Base-by-base conservation (phyloP, 768 basidiomycete species). In the Fistulinella prunicolor region DNA sequence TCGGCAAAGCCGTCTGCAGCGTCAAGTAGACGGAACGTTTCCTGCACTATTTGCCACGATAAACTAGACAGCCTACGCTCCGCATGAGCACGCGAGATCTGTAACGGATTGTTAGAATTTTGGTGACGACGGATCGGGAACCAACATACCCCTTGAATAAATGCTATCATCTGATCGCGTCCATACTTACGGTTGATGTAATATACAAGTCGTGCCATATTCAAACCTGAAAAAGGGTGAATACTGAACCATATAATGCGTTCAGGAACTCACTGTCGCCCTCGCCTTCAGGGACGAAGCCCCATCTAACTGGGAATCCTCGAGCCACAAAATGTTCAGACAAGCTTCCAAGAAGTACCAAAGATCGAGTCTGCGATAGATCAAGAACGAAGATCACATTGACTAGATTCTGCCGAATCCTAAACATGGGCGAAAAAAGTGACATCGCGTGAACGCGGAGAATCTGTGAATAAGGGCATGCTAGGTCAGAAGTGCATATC, bases 361-460 rank as follows among this genome's bases (percentile, higher is more conserved):
- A 56, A 32, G 76, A 78, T 5, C 72, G 66, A 0, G 75, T 69
- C 35, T 80, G 76, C 8, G 91, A 83, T 1, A 98, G 74, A 63
- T 98, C 94, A 28, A 95, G 71, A 3, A 83, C 77, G 5, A 95
- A 74, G 42, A 98, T 73, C 54, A 89, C 70, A 59, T 98, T 97
- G 73, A 83, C 86, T 35, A 96, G 55, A 62, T 99, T 98, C 40
- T 77, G 74, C 44, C 77, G 80, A 61, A 94, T 79, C 61, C 85
- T 81, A 58, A 85, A 89, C 50, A 81, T 70, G 3, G 87, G 90
- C 9, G 86, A 84, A 28, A 94, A 73, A 29, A 95, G 76, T 81
- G 92, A 53, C 45, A 48, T 49, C 17, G 28, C 12, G 47, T 58
- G 55, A 42, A 52, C 44, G 21, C 54, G 65, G 2, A 67, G 55